Conservation (phyloP, 2,329 filamentous ascomycete genomes). For the Conoideocrella luteorostrata region DNA sequence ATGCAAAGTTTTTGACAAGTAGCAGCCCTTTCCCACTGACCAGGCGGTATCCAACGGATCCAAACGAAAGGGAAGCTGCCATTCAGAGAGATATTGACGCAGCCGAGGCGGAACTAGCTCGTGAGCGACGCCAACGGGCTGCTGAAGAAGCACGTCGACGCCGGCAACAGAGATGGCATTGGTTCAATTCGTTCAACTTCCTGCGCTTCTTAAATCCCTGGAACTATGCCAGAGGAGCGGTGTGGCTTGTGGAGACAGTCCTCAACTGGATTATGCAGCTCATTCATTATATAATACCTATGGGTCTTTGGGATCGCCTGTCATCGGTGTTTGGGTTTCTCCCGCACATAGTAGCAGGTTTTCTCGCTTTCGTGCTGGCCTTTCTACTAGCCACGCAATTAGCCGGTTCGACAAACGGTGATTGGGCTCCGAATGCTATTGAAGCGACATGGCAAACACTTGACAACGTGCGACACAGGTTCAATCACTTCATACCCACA, state of each 20-base stretch:
- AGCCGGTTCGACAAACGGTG: constrained; percentile 1
- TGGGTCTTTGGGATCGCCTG: constrained; percentile 9
- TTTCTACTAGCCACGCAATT: constrained; percentile 8
- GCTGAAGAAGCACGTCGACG: constrained; percentile 4
- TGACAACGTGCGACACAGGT: constrained; percentile 9
- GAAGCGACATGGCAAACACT: constrained; percentile 7
- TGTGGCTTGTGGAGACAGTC: constrained; percentile 16
- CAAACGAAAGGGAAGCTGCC: constrained; percentile 17
- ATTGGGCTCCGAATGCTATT: constrained; percentile 7
- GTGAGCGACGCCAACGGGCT: constrained; percentile 5
- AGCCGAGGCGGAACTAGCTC: constrained; percentile 9
- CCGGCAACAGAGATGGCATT: constrained; percentile 16
- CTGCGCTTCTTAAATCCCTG: constrained; percentile 23
- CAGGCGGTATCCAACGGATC: constrained; percentile 8
- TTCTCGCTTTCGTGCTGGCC: constrained; percentile 7
- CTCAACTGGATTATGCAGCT: constrained; percentile 15
- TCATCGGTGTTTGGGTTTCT: constrained; percentile 8
- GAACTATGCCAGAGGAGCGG: constrained; percentile 22
- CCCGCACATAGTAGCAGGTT: constrained; percentile 6
- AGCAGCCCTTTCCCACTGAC: constrained; percentile 10
- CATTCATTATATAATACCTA: constrained; percentile 10
- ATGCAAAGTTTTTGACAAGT: constrained; percentile 9
- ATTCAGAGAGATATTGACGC: constrained; percentile 17
- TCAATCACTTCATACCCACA: constrained; percentile 19
- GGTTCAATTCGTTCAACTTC: constrained; percentile 18